These are phyloP conservation scores for Chlamydomonas sphaeroides DNA, from an alignment of 139 green algal species.

Conservation along the genomic window DNA sequence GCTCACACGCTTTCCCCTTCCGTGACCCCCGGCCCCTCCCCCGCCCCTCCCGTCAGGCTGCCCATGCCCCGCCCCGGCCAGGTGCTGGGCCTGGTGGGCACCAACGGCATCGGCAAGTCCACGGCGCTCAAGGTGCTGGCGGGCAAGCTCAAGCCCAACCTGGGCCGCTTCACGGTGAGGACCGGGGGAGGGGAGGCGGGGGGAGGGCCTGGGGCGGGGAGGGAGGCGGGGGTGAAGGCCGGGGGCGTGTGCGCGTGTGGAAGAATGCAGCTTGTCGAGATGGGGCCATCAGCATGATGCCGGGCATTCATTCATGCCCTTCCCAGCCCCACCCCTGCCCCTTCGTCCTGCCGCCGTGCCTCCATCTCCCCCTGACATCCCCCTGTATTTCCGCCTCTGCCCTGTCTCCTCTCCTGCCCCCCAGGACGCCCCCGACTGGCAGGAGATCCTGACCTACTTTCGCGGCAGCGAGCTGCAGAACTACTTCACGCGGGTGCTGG, in stretches of 20 bases:
- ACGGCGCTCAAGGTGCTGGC: slow-evolving; percentile 97
- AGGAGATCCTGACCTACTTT: slow-evolving; percentile 98
- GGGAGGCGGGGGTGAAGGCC: too few species aligned
- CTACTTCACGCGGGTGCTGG: slow-evolving; percentile 97
- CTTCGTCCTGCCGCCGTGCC: neutral
- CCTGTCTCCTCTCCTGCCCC: neutral
- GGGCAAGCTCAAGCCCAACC: slow-evolving; percentile 99
- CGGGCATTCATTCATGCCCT: too few species aligned
- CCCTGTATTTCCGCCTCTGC: too few species aligned
- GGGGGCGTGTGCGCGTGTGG: too few species aligned
- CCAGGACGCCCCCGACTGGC: slow-evolving; percentile 93
- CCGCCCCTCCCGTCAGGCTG: slow-evolving; percentile 65
- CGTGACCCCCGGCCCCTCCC: neutral
- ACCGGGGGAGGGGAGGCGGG: neutral
- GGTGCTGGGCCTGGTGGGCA: slow-evolving; percentile 98
- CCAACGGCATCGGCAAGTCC: slow-evolving; percentile 99
- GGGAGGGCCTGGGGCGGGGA: too few species aligned
- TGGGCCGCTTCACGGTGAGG: slow-evolving; percentile 89
- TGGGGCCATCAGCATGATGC: too few species aligned
- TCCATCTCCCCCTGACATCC: too few species aligned
- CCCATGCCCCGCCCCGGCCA: slow-evolving; percentile 91
- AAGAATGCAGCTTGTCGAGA: too few species aligned
- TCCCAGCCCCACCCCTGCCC: too few species aligned
- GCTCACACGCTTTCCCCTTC: neutral
- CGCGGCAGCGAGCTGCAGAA: slow-evolving; percentile 98